phyloP scores from a whole-genome alignment of 768 basidiomycete genomes.

The Lactarius tabidus region DNA sequence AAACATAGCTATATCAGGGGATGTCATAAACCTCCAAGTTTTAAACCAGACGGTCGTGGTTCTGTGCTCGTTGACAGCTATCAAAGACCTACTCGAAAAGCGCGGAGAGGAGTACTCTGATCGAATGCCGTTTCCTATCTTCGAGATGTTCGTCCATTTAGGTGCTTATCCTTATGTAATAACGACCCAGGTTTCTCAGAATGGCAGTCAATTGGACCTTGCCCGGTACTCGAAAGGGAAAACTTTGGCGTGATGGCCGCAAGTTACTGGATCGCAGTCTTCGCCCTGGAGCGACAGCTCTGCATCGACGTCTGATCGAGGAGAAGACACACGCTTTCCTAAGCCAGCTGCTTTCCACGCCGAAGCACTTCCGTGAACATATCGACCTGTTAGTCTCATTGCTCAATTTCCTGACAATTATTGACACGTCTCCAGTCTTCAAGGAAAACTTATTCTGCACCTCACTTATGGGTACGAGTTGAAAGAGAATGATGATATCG shows the following conservation, averaged over 20 bases:
- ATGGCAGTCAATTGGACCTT: not conserved
- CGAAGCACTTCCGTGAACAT: not conserved
- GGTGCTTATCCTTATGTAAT: not conserved
- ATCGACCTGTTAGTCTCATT: not conserved
- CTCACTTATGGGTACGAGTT: not conserved
- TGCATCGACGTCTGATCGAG: not conserved
- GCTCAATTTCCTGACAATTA: not conserved
- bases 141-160: not conserved
- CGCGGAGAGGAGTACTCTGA: not conserved
- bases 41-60: not conserved
- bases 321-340: not conserved
- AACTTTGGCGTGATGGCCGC: not conserved
- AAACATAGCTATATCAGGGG: not conserved
- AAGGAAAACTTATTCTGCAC: not conserved
- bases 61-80: not conserved
- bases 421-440: not conserved
- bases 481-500: not conserved
- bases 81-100: not conserved
- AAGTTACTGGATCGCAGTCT: not conserved
- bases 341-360: not conserved
- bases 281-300: not conserved
- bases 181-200: not conserved
- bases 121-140: not conserved
- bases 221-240: not conserved
- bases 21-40: not conserved